Conservation (phyloP, 2,329 filamentous ascomycete species). For the Massarina eburnea region DNA sequence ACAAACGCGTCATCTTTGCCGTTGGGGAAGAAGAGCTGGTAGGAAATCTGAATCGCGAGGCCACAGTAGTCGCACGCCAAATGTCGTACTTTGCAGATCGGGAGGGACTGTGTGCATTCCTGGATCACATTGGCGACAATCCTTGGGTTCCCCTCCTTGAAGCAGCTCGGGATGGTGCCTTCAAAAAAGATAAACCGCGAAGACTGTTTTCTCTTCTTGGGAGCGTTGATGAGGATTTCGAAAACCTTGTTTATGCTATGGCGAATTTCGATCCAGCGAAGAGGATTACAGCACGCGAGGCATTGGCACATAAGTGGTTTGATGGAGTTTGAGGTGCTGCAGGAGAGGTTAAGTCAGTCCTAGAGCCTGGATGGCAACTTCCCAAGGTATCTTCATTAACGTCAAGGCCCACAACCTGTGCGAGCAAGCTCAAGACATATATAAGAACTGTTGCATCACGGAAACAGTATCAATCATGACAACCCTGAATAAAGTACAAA, state of each 20-base stretch:
- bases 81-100: conserved; percentile 53
- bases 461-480: no score
- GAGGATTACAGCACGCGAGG: conserved; percentile 36
- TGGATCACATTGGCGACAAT: conserved; percentile 40
- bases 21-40: conserved; percentile 38
- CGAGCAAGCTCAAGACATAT: no score
- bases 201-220: conserved; percentile 34
- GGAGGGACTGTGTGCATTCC: conserved; percentile 41
- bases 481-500: no score
- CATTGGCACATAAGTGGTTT: conserved; percentile 34
- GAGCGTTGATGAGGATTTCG: conserved; percentile 28
- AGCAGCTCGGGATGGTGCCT: conserved; percentile 40
- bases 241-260: conserved; percentile 31
- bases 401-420: no score
- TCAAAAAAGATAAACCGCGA: conserved; percentile 45
- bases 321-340: no score
- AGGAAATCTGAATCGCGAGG: conserved; percentile 38
- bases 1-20: conserved; percentile 38
- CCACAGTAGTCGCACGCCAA: conserved; percentile 48
- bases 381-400: no score
- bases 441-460: no score
- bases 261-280: conserved; percentile 37
- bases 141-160: conserved; percentile 39
- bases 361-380: no score
- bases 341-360: no score